Conservation (phyloP, 495 filamentous ascomycete genomes). For the Talaromyces liani region DNA sequence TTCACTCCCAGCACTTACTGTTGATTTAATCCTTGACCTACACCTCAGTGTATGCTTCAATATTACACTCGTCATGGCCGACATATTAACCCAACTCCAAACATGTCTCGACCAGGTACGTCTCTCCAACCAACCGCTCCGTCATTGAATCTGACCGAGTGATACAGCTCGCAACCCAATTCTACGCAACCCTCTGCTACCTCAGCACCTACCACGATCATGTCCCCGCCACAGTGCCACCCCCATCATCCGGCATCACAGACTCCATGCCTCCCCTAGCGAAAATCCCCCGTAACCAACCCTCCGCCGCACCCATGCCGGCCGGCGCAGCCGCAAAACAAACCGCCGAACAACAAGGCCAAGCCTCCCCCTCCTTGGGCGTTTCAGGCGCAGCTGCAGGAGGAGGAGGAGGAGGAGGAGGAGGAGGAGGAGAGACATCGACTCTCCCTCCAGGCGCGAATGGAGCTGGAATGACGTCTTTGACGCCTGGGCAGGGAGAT, state of each 20-base stretch:
- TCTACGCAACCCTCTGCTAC: constrained; percentile 80
- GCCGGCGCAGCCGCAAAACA: constrained; percentile 25
- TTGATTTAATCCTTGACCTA: not conserved
- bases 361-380: constrained; percentile 23
- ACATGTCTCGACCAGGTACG: constrained; percentile 84
- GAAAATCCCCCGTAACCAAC: constrained; percentile 34
- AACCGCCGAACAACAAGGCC: constrained; percentile 14
- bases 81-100: constrained; percentile 89
- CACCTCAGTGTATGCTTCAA: not conserved
- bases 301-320: constrained; percentile 32
- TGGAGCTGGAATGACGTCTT: constrained; percentile 9
- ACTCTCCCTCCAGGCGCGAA: constrained; percentile 9
- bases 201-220: constrained; percentile 75
- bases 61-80: constrained; percentile 55
- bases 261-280: constrained; percentile 40
- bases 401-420: not conserved
- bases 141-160: not conserved
- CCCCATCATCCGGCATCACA: constrained; percentile 38
- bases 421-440: constrained; percentile 3
- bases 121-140: not conserved
- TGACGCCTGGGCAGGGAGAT: constrained; percentile 13
- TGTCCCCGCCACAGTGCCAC: constrained; percentile 50
- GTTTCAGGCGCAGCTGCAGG: constrained; percentile 3
- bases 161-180: constrained; percentile 76
- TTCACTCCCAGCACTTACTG: not conserved